Base-by-base conservation (phyloP, 192 early-diverging fungal species). In the Entomortierella parvispora region DNA sequence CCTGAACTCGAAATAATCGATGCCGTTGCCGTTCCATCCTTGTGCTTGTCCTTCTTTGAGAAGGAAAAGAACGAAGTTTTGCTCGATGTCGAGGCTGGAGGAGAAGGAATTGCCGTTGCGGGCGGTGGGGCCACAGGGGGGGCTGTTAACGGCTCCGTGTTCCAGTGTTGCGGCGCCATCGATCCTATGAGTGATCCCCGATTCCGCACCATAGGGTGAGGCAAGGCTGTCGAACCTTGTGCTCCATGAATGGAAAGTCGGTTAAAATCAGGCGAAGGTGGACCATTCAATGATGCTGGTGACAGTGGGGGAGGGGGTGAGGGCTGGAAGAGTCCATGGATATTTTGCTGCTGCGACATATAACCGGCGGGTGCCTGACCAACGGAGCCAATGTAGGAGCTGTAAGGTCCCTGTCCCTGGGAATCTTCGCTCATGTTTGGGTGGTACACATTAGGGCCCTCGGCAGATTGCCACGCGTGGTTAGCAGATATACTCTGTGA, bases 41-140 rank as follows among this genome's bases (percentile, higher is more conserved):
- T 33, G 10, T 29, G 20, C 23, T 25, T 23, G 17, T 77, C 68
- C 31, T 33, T 68, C 56, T 68, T 77, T 9, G 63, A 77, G 49
- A 77, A 77, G 0, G 74, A 77, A 50, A 77, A 77, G 56, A 77
- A 77, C 6, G 74, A 77, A 6, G 48, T 49, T 54, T 77, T 77
- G 11, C 37, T 42, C 3, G 57, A 33, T 58, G 65, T 15, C 9
- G 60, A 8, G 12, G 59, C 52, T 23, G 74, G 59, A 20, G 70
- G 29, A 2, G 53, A 42, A 7, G 60, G 69, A 15, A 44, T 23
- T 4, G 49, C 32, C n/a, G 65, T 10, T 4, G 55, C 61, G 32
- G 60, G 42, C 26, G 72, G 72, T 9, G 62, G 65, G 20, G 74
- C 57, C 31, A 59, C 55, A 0, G 74, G 74, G 29, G 74, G 74